Evolutionary conservation across 176 grass and related monocot genomes (phyloP).

Genomic region (Musa acuminata): DNA sequence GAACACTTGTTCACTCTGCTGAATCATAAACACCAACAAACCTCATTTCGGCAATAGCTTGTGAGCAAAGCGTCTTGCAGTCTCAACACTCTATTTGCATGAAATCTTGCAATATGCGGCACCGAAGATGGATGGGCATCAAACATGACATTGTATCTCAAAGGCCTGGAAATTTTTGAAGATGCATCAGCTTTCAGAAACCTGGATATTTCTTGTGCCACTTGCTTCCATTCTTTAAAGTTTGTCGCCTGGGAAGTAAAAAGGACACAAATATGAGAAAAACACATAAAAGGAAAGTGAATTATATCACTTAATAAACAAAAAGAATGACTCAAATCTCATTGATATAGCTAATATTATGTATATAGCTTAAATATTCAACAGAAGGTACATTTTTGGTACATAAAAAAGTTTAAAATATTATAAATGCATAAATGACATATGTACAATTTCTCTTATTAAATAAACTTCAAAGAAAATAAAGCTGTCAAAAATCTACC

Average conservation of each 20-base stretch:
- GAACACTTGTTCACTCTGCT: background rate
- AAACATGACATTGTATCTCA: constrained; percentile 67
- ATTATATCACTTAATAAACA: background rate
- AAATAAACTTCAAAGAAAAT: background rate
- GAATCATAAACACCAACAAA: constrained; percentile 14
- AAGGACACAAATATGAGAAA: background rate
- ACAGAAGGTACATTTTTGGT: too few relatives aligned
- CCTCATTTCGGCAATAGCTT: constrained; percentile 82
- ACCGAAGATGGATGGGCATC: constrained; percentile 75
- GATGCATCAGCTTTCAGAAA: constrained; percentile 82
- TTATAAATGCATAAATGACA: too few relatives aligned
- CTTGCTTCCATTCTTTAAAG: constrained; percentile 98
- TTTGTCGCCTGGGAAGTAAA: constrained; percentile 55
- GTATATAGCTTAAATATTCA: background rate
- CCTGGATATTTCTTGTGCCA: constrained; percentile 67
- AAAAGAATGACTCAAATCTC: background rate
- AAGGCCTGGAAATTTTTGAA: constrained; percentile 56
- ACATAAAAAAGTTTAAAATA: too few relatives aligned
- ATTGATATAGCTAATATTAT: background rate
- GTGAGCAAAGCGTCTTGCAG: constrained; percentile 85
- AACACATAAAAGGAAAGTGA: background rate
- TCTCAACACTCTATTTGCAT: constrained; percentile 71
- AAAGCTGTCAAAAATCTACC: background rate
- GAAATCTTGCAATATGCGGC: constrained; percentile 56
- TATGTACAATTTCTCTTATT: too few relatives aligned